Base-by-base conservation (phyloP, 1,139 yeast species). In the Suhomyces panamericanus region DNA sequence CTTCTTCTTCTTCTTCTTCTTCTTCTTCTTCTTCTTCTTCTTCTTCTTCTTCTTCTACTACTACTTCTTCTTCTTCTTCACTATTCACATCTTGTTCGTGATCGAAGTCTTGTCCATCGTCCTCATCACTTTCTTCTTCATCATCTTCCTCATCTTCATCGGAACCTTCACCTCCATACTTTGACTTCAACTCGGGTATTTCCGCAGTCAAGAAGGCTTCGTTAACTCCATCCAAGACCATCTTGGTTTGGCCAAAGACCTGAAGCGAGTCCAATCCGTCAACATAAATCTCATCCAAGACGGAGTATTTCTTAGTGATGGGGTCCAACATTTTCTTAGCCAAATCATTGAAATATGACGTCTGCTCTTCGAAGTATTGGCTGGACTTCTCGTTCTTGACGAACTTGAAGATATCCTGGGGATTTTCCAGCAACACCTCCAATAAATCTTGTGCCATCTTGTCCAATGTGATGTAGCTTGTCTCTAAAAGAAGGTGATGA, bases 211-310 rank as follows among this genome's bases (percentile, higher is more conserved):
- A 57, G 43, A 87, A 67, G 44, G 73, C 73, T 38, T 81, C 87
- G 36, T 81, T 80, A 20, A 83, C 82, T 4, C 83, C 83, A 47
- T 86, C 93, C 37, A 89, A 73, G 26, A 93, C 85, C 70, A 93
- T 78, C 64, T 86, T 88, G 3, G 89, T 84, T 64, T 93, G 98
- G 43, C 95, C 96, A 88, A 91, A 93, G 0, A 93, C 91, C 62
- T 93, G 98, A 35, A 86, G 80, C 13, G 96, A 84, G 62, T 88
- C 96, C 47, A 93, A 72, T 1, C 97, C 98, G 43, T 89, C 95
- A 22, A 87, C 76, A 55, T 85, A 83, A 24, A 93, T 75, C 60
- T 88, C 90, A 63, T 91, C 96, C 32, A 93, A 72, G 6, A 85
- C 85, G 1, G 95, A 82, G 60, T 80, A 80, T 28, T 75, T 66